Evolutionary conservation across 2,329 filamentous ascomycete species (phyloP).

Genomic region (Fusarium praegraminearum): DNA sequence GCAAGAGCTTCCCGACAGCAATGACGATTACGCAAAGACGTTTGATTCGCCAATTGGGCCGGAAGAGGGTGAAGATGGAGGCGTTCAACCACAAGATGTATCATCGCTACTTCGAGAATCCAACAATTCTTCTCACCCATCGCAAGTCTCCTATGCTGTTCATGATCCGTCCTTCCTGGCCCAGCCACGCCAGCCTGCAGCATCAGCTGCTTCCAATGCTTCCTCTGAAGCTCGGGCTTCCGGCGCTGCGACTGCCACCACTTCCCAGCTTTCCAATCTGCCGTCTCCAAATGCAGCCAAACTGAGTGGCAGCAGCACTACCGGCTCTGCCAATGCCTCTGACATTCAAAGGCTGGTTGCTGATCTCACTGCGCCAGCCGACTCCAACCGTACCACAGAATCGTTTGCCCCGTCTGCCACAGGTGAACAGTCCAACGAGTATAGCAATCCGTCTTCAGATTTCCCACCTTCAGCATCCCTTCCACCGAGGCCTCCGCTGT

Average conservation of each 20-base stretch:
- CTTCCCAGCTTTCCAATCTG: slow-evolving; percentile 42
- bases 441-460: slow-evolving; percentile 48
- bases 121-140: slow-evolving; percentile 55
- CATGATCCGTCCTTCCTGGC: slow-evolving; percentile 50
- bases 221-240: slow-evolving; percentile 47
- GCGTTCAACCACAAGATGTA: slow-evolving; percentile 57
- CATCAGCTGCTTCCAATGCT: slow-evolving; percentile 46
- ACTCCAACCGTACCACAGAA: slow-evolving; percentile 50
- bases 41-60: slow-evolving; percentile 62
- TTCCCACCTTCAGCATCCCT: slow-evolving; percentile 58
- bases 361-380: slow-evolving; percentile 55
- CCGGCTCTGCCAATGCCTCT: slow-evolving; percentile 50
- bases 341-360: slow-evolving; percentile 58
- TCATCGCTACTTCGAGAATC: slow-evolving; percentile 58
- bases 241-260: slow-evolving; percentile 36
- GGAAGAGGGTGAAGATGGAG: slow-evolving; percentile 53
- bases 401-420: slow-evolving; percentile 44
- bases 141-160: slow-evolving; percentile 50
- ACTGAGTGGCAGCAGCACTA: slow-evolving; percentile 44
- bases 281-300: slow-evolving; percentile 47
- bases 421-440: slow-evolving; percentile 44
- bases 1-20: slow-evolving; percentile 52
- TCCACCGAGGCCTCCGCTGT: slow-evolving; percentile 60
- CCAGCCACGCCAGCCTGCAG: slow-evolving; percentile 42
- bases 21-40: slow-evolving; percentile 64